Evolutionary conservation across 352 stramenopile species (phyloP), one percentile per base, ranked within the genome.

Genomic region (Globisporangium camurandrum): DNA sequence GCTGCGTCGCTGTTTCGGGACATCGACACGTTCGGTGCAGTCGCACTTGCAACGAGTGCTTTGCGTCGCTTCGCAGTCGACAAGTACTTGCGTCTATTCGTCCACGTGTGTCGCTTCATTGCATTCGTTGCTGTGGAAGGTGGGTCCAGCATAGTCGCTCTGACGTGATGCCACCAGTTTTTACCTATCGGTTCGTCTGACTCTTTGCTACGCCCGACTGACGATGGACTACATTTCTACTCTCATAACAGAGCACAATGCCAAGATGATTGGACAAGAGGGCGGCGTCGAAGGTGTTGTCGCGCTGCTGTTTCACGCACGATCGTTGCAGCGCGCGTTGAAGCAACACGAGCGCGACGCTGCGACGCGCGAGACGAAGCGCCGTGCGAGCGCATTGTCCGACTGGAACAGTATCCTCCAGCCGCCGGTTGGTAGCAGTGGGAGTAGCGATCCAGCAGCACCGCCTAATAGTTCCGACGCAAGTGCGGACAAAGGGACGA

Each of bases 211-310:
- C n/a, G n/a, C n/a, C n/a, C n/a, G n/a, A n/a, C n/a, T n/a, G n/a
- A n/a, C n/a, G n/a, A n/a, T n/a, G n/a, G n/a, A n/a, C n/a, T n/a
- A n/a, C n/a, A n/a, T n/a, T n/a, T n/a, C n/a, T n/a, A n/a, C n/a
- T n/a, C n/a, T n/a, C n/a, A n/a, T n/a, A n/a, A n/a, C n/a, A 85
- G 71, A 81, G 45, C 69, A 67, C 10, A 74, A 84, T 31, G 49
- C 69, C 14, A 89, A 87, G 54, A 22, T 87, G 11, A 64, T 81
- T 1, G 75, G 72, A 0, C 78, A 87, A 48, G 51, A 46, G 19
- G 78, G 78, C 17, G 75, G 75, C 16, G 70, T 85, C 20, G 57
- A 87, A 66, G 78, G 75, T 23, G 66, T 69, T 14, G 77, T 87
- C 27, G 65, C 61, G 2, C 57, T 87, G 40, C 56, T 90, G 7